Percentiles rank a stretch among this genome's conserved stretches.
These are phyloP conservation scores for Tolypocladium tropicale DNA, from an alignment of 2,329 filamentous ascomycete genomes.

Conservation along the genomic window DNA sequence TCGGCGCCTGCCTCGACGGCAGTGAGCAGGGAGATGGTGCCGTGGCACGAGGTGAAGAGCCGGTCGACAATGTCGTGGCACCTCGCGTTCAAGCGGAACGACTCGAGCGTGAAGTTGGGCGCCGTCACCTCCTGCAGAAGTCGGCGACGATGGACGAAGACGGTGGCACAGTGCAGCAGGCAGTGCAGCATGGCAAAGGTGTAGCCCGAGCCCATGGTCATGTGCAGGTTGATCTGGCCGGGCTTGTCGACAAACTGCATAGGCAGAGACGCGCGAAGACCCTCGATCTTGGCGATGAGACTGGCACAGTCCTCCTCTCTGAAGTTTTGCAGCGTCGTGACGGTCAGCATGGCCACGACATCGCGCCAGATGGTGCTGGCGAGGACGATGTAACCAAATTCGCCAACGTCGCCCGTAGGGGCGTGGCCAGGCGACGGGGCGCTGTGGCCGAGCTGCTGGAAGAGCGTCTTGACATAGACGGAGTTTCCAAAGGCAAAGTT, in stretches of 20 bases:
- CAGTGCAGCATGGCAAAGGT: slow-evolving; percentile 55
- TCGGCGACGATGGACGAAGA: slow-evolving; percentile 50
- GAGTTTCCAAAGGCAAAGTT: slow-evolving; percentile 54
- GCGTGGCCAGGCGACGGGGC: slow-evolving; percentile 26
- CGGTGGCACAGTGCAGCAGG: slow-evolving; percentile 48
- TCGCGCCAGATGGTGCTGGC: slow-evolving; percentile 53
- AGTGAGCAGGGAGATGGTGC: slow-evolving; percentile 43
- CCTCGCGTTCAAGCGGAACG: slow-evolving; percentile 39
- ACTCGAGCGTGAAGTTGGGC: slow-evolving; percentile 40
- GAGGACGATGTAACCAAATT: slow-evolving; percentile 52
- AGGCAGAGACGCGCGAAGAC: slow-evolving; percentile 42
- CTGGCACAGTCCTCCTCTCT: slow-evolving; percentile 41
- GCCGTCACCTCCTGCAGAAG: slow-evolving; percentile 47
- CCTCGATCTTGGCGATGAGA: slow-evolving; percentile 44
- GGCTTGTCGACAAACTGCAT: slow-evolving; percentile 52
- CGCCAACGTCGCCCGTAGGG: slow-evolving; percentile 42
- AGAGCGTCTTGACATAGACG: slow-evolving; percentile 47
- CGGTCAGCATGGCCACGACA: slow-evolving; percentile 51
- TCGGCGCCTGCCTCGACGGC: slow-evolving; percentile 46
- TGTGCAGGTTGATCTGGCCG: slow-evolving; percentile 50
- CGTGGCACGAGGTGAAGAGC: slow-evolving; percentile 49
- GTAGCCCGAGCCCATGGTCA: slow-evolving; percentile 54
- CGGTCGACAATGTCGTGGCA: slow-evolving; percentile 44
- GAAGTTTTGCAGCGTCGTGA: slow-evolving; percentile 38
- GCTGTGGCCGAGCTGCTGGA: slow-evolving; percentile 24